Base-by-base conservation (phyloP, 129 eudicot genomes). In the Tanacetum coccineum region DNA sequence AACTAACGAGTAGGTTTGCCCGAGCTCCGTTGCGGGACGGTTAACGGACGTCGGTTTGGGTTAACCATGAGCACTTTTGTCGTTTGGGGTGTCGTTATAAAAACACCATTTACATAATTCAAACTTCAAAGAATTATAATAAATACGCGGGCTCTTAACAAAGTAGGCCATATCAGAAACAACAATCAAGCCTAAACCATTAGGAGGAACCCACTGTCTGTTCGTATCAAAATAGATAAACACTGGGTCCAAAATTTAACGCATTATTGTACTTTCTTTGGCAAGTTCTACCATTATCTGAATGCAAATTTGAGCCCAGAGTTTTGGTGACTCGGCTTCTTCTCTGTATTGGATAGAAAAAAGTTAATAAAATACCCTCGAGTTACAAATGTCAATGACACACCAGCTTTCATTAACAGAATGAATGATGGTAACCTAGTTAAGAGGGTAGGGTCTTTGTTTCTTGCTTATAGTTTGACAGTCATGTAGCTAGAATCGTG, bases 231-330 rank as follows among this genome's bases (percentile, higher is more conserved):
- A n/a, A n/a, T n/a, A 81, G 13, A 79, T 67, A 76, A 92, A 84
- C 95, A 92, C 88, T 8, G 98, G 98, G 42, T 92, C 98, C 70
- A 92, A 74, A 54, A 86, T 79, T 52, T 71, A 71, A 11, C 98
- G 96, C 91, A 88, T 82, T 15, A 95, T 92, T 12, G 91, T 76
- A 76, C 95, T 92, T 81, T 88, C 98, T 67, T 84, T 86, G 0
- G 89, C 91, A 72, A 92, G 91, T 64, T 92, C 95, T 72, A 81
- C 92, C 89, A 93, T 80, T 72, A 87, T 81, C 69, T 93, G 92
- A 42, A 88, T 74, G 79, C 96, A 93, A 36, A 93, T 88, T 77
- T 86, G 91, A 45, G 95, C 98, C 98, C 98, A 93, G 45, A 88
- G 72, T 82, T 89, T 82, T 52, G 98, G 98, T 62, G 81, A 76